A percentile compares a stretch with the other conserved stretches of the same genome.
phyloP scores from a whole-genome alignment of 768 basidiomycete species.

The Lepiota brunneoincarnata region DNA sequence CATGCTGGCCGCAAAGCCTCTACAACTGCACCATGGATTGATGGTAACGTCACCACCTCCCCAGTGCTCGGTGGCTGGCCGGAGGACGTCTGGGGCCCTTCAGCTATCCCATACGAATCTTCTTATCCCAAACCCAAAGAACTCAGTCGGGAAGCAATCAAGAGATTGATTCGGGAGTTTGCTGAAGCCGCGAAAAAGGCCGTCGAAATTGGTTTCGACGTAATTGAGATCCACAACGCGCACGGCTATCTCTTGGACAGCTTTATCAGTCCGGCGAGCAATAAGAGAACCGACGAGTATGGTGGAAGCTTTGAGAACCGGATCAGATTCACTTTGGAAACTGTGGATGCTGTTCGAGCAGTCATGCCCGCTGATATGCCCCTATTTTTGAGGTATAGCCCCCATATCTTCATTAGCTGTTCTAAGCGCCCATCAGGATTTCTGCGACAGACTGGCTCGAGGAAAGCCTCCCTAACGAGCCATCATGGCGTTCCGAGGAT shows the following conservation, averaged over 20 bases:
- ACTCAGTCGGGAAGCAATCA: conserved; percentile 53
- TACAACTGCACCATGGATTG: conserved; percentile 59
- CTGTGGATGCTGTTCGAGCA: conserved; percentile 61
- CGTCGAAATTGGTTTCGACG: conserved; percentile 56
- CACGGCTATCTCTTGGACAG: conserved; percentile 57
- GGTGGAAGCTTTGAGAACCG: conserved; percentile 74
- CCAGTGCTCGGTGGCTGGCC: conserved; percentile 46
- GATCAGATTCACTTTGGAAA: conserved; percentile 56
- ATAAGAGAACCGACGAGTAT: conserved; percentile 66
- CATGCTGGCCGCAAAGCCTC: conserved; percentile 77
- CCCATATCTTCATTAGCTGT: background rate
- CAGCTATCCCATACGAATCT: conserved; percentile 40
- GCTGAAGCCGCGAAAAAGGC: conserved; percentile 47
- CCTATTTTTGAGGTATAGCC: conserved; percentile 60
- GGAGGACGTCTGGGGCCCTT: conserved; percentile 54
- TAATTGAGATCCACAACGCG: conserved; percentile 62
- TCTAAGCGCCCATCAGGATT: conserved; percentile 34
- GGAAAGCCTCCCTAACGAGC: conserved; percentile 50
- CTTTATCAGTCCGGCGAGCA: conserved; percentile 59
- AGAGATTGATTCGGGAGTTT: conserved; percentile 53
- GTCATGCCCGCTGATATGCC: conserved; percentile 61
- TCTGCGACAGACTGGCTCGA: conserved; percentile 77
- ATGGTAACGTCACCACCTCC: conserved; percentile 24
- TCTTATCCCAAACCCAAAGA: conserved; percentile 52
- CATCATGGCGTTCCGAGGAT: conserved; percentile 68